Conservation (phyloP, 495 filamentous ascomycete species). For the Neurospora terricola region DNA sequence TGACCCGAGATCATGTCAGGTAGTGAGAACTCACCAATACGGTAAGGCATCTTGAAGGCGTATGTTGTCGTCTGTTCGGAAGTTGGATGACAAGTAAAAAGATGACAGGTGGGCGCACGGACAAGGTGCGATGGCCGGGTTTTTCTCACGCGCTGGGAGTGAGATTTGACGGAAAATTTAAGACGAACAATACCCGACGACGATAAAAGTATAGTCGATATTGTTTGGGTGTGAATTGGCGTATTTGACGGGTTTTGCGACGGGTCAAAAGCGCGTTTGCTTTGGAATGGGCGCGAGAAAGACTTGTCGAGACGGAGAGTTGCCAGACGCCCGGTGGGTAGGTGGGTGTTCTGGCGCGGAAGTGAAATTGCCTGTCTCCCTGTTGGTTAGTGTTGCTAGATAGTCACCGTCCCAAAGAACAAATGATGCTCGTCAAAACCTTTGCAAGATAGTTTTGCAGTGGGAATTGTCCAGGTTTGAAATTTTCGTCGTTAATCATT, state of each 20-base stretch:
- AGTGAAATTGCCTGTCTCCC: background rate
- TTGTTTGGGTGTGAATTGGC: background rate
- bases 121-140: background rate
- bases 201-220: background rate
- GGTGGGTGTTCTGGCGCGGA: background rate
- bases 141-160: background rate
- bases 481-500: background rate
- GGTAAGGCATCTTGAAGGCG: constrained; percentile 20
- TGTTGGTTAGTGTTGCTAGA: background rate
- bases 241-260: background rate
- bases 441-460: background rate
- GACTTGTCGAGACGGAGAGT: background rate
- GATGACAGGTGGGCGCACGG: background rate
- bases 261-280: background rate
- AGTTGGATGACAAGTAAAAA: background rate
- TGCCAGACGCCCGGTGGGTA: background rate
- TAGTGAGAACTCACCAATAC: constrained; percentile 23
- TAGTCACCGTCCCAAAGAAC: background rate
- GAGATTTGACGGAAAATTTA: no score
- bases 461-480: background rate
- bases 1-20: background rate
- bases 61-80: background rate
- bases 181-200: background rate
- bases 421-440: background rate
- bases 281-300: background rate